These are phyloP conservation scores for Clarireedia paspali DNA, from an alignment of 2,329 filamentous ascomycete species.

Conservation along the genomic window DNA sequence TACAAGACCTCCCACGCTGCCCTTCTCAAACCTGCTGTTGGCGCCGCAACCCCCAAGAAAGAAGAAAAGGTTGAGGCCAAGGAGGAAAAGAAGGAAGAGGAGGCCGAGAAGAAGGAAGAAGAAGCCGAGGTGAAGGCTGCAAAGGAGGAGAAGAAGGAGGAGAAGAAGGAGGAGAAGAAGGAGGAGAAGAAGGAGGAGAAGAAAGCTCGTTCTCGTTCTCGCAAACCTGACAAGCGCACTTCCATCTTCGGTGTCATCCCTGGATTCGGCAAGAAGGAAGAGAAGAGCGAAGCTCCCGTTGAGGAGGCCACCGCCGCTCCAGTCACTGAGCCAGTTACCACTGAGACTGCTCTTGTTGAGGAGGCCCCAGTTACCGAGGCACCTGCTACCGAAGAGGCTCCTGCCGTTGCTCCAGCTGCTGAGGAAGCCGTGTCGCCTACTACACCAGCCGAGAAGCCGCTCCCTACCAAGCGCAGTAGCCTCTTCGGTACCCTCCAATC, in stretches of 20 bases:
- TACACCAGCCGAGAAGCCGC: constrained; percentile 22
- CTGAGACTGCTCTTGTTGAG: constrained; percentile 23
- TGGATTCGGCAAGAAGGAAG: constrained; percentile 34
- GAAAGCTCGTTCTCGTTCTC: constrained; percentile 48
- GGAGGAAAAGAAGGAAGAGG: constrained; percentile 23
- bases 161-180: constrained; percentile 25
- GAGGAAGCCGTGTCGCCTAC: constrained; percentile 25
- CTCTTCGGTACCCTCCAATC: constrained; percentile 29
- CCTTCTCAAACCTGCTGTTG: constrained; percentile 36
- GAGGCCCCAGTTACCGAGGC: constrained; percentile 26
- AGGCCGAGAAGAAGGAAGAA: constrained; percentile 30
- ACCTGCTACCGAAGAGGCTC: constrained; percentile 11
- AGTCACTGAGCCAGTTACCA: constrained; percentile 15
- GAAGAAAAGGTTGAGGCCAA: constrained; percentile 30
- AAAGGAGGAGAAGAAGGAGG: constrained; percentile 31
- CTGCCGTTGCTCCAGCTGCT: constrained; percentile 33
- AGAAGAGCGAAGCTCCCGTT: constrained; percentile 28
- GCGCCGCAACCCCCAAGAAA: constrained; percentile 27
- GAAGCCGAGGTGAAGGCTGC: constrained; percentile 32
- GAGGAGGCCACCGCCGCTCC: constrained; percentile 17
- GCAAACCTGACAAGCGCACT: constrained; percentile 44
- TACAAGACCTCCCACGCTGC: constrained; percentile 60
- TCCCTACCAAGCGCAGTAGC: constrained; percentile 27
- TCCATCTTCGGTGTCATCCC: constrained; percentile 55
- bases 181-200: constrained; percentile 27